A percentile compares a stretch with the other conserved stretches of the same genome.
phyloP scores from a whole-genome alignment of 176 grass and related monocot genomes.

The Hordeum marinum region DNA sequence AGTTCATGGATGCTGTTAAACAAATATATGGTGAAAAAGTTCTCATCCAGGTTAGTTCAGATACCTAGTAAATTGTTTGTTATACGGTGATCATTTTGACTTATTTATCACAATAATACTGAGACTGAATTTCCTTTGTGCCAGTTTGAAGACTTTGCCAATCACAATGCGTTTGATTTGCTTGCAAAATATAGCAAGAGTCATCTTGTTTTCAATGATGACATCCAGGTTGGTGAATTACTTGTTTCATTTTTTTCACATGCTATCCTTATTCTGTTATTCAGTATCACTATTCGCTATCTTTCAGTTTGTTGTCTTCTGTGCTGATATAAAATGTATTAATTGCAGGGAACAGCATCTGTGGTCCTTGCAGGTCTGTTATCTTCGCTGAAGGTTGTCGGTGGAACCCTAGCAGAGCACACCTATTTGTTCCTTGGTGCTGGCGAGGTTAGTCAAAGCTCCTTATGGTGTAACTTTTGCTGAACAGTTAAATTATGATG shows the following conservation, averaged over 20 bases:
- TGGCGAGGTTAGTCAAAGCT: conserved; percentile 69
- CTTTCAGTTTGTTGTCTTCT: conserved; percentile 11
- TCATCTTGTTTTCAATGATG: conserved; percentile 99
- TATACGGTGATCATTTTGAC: not conserved
- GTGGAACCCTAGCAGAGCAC: conserved; percentile 87
- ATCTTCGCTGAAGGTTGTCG: conserved; percentile 68
- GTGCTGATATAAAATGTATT: conserved; percentile 22
- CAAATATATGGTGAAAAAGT: conserved; percentile 96
- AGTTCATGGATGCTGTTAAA: conserved; percentile 92
- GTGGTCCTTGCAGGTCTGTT: conserved; percentile 95
- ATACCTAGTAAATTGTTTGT: not conserved
- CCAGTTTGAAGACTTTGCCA: conserved; percentile 99
- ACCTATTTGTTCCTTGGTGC: conserved; percentile 99
- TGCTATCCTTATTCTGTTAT: not conserved
- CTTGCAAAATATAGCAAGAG: conserved; percentile 89
- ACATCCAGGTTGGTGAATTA: conserved; percentile 75
- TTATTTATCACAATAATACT: conserved; percentile 7
- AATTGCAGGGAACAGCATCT: conserved; percentile 90
- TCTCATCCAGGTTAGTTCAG: conserved; percentile 72
- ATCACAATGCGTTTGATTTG: conserved; percentile 98
- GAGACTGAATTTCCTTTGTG: conserved; percentile 25
- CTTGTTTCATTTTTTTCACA: not conserved
- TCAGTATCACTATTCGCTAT: not conserved
- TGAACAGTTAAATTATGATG: not conserved
- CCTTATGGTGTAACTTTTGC: not conserved